Evolutionary conservation across 345 rosid species (phyloP), one percentile per base, ranked within the genome.

Genomic region (Pistacia atlantica): DNA sequence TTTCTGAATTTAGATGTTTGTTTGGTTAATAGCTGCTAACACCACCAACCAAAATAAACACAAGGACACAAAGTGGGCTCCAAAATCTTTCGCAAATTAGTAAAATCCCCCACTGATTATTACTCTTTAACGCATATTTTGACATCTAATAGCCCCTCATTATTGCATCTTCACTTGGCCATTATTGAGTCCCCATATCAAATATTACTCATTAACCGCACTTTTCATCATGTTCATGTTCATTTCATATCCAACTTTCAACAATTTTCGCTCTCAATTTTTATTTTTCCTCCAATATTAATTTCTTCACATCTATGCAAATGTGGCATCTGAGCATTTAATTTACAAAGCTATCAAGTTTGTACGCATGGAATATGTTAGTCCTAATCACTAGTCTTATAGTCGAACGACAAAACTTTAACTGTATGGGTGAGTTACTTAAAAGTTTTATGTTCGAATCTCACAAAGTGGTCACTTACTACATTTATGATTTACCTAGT

Each of bases 41-140:
- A 54, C 45, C 60, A 60, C 77, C 51, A 45, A 68, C 52, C 52
- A 56, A 8, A 17, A 73, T 35, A n/a, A 46, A 25, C 33, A 20
- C 28, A 54, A 46, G 45, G 20, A 46, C 60, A 20, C 5, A 46
- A 28, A 60, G 51, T 28, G 67, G 57, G 74, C 71, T 52, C 33
- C 76, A 51, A 61, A 75, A 65, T 62, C 67, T 75, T 51, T 20
- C 56, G 62, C 59, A 20, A 16, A 45, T 20, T 16, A 62, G 75
- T 22, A 4, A 59, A 58, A 59, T 72, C n/a, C 9, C 8, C 42
- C 38, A 2, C 46, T 45, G 75, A 59, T 72, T 42, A 59, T 72
- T 45, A 59, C 75, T 8, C 16, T 14, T 9, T 8, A 31, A 49
- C 76, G 76, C 69, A 48, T 31, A 48, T 9, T 69, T 73, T 77